These are phyloP conservation scores for Zygnema cylindricum DNA, from an alignment of 139 green algal species.

Conservation along the genomic window DNA sequence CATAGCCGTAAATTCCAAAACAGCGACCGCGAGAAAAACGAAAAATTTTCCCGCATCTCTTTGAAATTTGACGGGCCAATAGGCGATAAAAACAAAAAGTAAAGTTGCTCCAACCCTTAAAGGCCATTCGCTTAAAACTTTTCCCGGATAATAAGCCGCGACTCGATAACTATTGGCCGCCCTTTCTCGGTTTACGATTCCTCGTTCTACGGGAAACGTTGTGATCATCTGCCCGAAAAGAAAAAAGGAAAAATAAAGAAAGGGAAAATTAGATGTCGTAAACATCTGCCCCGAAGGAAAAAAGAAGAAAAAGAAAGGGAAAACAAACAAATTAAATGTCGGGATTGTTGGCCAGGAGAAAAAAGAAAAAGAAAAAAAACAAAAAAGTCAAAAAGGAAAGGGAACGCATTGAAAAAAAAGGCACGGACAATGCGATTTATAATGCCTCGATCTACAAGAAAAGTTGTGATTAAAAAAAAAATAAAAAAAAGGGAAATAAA, in stretches of 20 bases:
- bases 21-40: constrained; percentile 62
- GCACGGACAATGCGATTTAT: no score
- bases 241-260: background rate
- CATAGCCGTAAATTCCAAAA: constrained; percentile 64
- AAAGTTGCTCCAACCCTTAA: constrained; percentile 60
- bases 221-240: constrained; percentile 55
- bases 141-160: constrained; percentile 68
- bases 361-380: no score
- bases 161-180: constrained; percentile 68
- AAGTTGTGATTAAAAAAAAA: no score
- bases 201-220: constrained; percentile 61
- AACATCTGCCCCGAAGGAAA: background rate
- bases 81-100: constrained; percentile 72
- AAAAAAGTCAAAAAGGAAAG: no score
- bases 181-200: constrained; percentile 64
- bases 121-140: constrained; percentile 64
- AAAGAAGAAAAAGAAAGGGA: background rate
- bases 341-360: no score
- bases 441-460: no score
- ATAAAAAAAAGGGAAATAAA: no score
- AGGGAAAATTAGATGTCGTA: no score
- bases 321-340: no score
- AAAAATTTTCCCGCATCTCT: constrained; percentile 65
- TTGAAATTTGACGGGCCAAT: constrained; percentile 71
- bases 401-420: no score